Evolutionary conservation across 2,329 filamentous ascomycete species (phyloP), one percentile per base, ranked within the genome.

Genomic region (Aureobasidium sp.): DNA sequence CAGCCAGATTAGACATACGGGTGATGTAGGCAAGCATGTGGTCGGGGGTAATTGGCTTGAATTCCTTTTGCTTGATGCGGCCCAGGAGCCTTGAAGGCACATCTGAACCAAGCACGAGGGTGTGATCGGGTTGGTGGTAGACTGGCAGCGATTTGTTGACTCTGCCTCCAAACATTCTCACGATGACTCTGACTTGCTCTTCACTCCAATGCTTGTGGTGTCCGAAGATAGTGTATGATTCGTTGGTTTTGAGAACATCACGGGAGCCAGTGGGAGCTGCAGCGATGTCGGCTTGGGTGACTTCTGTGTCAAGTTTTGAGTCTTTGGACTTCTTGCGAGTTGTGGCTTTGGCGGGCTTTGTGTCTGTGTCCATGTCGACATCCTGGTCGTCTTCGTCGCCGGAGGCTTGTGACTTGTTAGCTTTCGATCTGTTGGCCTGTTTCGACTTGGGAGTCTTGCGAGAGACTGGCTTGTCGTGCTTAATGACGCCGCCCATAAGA

Each of bases 21-120:
- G 39, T 3, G n/a, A 57, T 45, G 5, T 16, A 11, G 27, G n/a
- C 7, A 30, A 44, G 4, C 6, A 57, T 1, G 1, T 25, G 6
- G 11, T 45, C 16, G 2, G 39, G 53, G 2, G 53, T 25, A 21
- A 45, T 14, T 9, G 29, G 30, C 5, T 36, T 34, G 10, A 57
- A 44, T 16, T 45, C 53, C 41, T 57, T 57, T 8, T 34, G 16
- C 16, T 34, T 45, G n/a, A 57, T 45, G 7, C 39, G 13, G n/a
- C 53, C 27, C 41, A 57, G 5, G 9, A 21, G 8, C 3, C 9
- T 30, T 9, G 39, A 41, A 8, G 29, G 29, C 3, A 27, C 53
- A n/a, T 63, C 62, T 13, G 58, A 37, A 11, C 63, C 64, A 6
- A 66, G 41, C 3, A 66, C 49, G 16, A 64, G 59, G n/a, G 44